Evolutionary conservation across 192 early-diverging fungal species (phyloP), one percentile per base, ranked within the genome.

Genomic region (Linnemannia schmuckeri): DNA sequence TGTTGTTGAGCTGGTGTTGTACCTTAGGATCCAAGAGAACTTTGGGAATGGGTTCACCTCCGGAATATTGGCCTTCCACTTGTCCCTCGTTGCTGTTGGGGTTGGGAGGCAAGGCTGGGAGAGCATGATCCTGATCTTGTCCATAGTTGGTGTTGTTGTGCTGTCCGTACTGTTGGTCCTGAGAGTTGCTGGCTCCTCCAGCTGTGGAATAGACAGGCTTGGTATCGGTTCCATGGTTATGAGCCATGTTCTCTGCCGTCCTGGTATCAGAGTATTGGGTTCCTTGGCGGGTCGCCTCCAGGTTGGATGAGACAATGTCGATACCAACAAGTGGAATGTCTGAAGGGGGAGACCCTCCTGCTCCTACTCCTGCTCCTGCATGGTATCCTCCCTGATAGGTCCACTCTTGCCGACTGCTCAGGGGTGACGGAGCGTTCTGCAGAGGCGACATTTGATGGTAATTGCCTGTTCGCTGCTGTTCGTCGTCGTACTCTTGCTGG

Each of bases 21-120:
- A 90, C 80, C 33, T 88, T 82, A 15, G 89, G 89, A 75, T 90
- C 89, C 68, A 76, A 52, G 1, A 85, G 66, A 33, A 77, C 89
- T 70, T 88, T 88, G 13, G 86, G 82, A 17, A 87, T 75, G 6
- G 79, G 72, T 41, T 78, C 76, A 7, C 85, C 85, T 57, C 55
- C 71, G 46, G 61, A 20, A 79, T 49, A 41, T 10, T 66, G 61
- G 18, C n/a, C 15, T 30, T 33, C n/a, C 2, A 42, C 37, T 9
- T n/a, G 41, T 70, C 68, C 40, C 30, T 78, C 44, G 33, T 12
- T 10, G 22, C 44, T 55, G 12, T 18, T 33, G 54, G 38, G 17
- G n/a, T 47, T 13, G 20, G 35, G 37, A 15, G 72, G 37, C 18
- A 61, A 24, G 55, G 74, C 30, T 35, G 78, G 74, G 41, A 33